Percentiles rank a stretch among this genome's conserved stretches.
phyloP scores from a whole-genome alignment of 306 rosid species.

The Cicer cuneatum region DNA sequence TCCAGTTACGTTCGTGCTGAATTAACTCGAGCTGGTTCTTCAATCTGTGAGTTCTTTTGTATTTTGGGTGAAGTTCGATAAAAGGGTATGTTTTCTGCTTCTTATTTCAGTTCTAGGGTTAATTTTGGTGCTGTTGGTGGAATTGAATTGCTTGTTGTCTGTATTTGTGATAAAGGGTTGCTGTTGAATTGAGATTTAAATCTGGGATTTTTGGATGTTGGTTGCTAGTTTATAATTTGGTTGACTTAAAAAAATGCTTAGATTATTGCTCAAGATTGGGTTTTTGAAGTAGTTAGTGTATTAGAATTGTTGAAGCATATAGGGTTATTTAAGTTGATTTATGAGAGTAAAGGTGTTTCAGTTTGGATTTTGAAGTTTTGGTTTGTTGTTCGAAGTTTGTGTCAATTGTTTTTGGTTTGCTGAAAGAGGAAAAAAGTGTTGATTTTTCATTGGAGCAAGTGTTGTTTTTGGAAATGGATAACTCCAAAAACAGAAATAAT shows the following conservation, averaged over 20 bases:
- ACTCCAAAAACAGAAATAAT: constrained; percentile 65
- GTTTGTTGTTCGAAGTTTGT: constrained; percentile 46
- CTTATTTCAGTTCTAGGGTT: constrained; percentile 51
- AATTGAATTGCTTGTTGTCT: constrained; percentile 28
- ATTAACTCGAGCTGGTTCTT: constrained; percentile 35
- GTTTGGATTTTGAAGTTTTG: constrained; percentile 42
- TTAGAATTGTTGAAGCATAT: constrained; percentile 36
- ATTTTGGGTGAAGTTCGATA: constrained; percentile 15
- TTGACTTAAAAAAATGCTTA: constrained; percentile 46
- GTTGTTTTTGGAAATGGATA: constrained; percentile 64
- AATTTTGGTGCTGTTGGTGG: constrained; percentile 48
- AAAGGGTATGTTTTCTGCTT: constrained; percentile 58
- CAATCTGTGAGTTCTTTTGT: constrained; percentile 15
- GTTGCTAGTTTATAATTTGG: constrained; percentile 38
- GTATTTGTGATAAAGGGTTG: constrained; percentile 15
- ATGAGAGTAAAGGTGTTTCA: constrained; percentile 16
- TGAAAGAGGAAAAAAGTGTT: constrained; percentile 27
- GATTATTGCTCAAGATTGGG: constrained; percentile 33
- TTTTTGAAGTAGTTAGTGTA: constrained; percentile 16
- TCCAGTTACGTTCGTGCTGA: constrained; percentile 13
- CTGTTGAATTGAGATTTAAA: constrained; percentile 35
- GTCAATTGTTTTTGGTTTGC: constrained; percentile 51
- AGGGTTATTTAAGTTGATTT: constrained; percentile 24
- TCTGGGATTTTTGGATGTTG: constrained; percentile 23
- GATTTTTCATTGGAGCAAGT: constrained; percentile 39